Evolutionary conservation across 768 basidiomycete genomes (phyloP).

Genomic region (Crassisporium funariophilum): DNA sequence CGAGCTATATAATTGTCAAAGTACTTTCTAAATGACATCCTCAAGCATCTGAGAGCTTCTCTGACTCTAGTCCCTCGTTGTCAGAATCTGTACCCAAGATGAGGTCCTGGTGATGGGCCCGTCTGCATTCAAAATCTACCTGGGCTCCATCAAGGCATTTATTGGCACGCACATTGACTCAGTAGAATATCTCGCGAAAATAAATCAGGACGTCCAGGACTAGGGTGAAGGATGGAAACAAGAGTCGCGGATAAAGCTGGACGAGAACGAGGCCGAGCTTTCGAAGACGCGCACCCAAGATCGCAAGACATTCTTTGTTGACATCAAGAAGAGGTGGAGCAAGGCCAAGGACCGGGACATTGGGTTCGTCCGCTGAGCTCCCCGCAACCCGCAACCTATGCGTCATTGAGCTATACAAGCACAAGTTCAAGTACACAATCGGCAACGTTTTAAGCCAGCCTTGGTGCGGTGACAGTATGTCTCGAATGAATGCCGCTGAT

Average conservation of each 20-base stretch:
- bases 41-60: conserved; percentile 26
- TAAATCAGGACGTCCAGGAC: conserved; percentile 14
- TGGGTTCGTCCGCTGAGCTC: conserved; percentile 41
- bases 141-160: conserved; percentile 30
- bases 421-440: conserved; percentile 34
- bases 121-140: conserved; percentile 28
- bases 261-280: conserved; percentile 19
- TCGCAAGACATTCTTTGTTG: conserved; percentile 35
- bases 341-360: conserved; percentile 34
- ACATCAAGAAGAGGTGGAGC: conserved; percentile 34
- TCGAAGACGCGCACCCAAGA: conserved; percentile 15
- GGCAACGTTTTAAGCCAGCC: conserved; percentile 35
- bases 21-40: conserved; percentile 30
- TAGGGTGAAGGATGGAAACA: conserved; percentile 18
- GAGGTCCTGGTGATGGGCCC: conserved; percentile 39
- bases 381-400: conserved; percentile 39
- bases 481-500: conserved; percentile 23
- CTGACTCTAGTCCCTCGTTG: conserved; percentile 25
- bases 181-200: conserved; percentile 22
- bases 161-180: conserved; percentile 25
- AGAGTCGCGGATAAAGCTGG: conserved; percentile 19
- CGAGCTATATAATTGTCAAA: conserved; percentile 23
- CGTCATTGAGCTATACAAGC: conserved; percentile 39
- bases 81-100: conserved; percentile 32
- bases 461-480: conserved; percentile 34